Evolutionary conservation across 1,284 basidiomycete genomes (phyloP), one percentile per base, ranked within the genome.

Genomic region (Anthracocystis walkeri): DNA sequence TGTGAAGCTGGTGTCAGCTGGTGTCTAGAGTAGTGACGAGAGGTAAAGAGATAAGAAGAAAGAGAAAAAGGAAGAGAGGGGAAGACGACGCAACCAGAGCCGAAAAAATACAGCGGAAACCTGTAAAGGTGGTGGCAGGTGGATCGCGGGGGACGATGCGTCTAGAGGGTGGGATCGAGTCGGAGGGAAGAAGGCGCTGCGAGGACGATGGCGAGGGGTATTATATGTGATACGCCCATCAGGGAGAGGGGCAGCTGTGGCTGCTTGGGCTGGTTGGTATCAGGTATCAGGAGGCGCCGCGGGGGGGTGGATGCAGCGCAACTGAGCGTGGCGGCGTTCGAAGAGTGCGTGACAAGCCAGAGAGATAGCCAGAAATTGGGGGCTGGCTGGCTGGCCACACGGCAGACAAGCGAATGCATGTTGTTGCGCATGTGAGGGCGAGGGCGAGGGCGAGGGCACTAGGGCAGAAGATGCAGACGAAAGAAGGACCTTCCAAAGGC

Each of bases 291-390:
- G 5, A 49, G 48, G 31, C 29, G 31, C 20, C 12, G 31, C 20
- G 27, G 48, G 16, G 20, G 6, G 3, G 20, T 10, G 21, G 29
- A 25, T 45, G 44, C 44, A 20, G 23, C 44, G 6, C 44, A n/a
- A 8, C 10, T 18, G 16, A 48, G 46, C 46, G 46, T 48, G 46
- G 46, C 44, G 23, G 44, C 46, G 27, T 48, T 48, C 25, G 25
- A 46, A 46, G 23, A 20, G 14, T 23, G 11, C 23, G 7, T 31
- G 31, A 27, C 5, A 16, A 16, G 25, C 45, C 45, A 29, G 46
- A 48, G 46, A 48, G 46, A 48, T 48, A 48, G 25, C 27, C 46
- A 48, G 23, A 29, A 46, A 46, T 27, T 46, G 44, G 23, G 42
- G 31, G 31, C 4, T 33, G 29, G 33, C 29, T 29, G 4, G n/a